A percentile compares a stretch with the other conserved stretches of the same genome.
phyloP scores from a whole-genome alignment of 352 stramenopile genomes.

The Peronospora destructor region DNA sequence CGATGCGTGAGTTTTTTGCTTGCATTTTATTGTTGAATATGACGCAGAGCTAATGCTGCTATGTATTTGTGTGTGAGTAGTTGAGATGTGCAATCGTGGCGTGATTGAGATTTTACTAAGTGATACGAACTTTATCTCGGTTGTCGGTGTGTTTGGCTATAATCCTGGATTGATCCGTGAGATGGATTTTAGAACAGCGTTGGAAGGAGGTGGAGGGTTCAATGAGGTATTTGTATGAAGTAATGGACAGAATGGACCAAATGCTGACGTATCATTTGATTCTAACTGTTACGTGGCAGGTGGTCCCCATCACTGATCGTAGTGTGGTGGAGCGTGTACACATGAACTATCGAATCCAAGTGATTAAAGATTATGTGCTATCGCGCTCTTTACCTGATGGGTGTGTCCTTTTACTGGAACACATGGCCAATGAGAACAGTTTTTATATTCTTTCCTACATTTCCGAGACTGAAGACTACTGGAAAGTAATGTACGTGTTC shows the following conservation, averaged over 20 bases:
- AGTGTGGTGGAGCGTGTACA: slow-evolving; percentile 64
- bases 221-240: slow-evolving; percentile 40
- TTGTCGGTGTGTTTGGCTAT: slow-evolving; percentile 74
- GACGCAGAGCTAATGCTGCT: neutral
- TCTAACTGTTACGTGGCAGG: slow-evolving; percentile 23
- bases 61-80: slow-evolving; percentile 21
- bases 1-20: slow-evolving; percentile 33
- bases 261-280: slow-evolving; percentile 1
- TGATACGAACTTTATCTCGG: slow-evolving; percentile 73
- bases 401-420: slow-evolving; percentile 69
- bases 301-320: slow-evolving; percentile 62
- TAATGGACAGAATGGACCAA: neutral
- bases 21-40: neutral
- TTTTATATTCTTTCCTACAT: slow-evolving; percentile 80
- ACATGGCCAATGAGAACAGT: slow-evolving; percentile 84
- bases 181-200: slow-evolving; percentile 63
- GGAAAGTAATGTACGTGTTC: slow-evolving; percentile 46
- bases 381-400: slow-evolving; percentile 69
- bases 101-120: slow-evolving; percentile 66
- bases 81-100: slow-evolving; percentile 64
- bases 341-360: slow-evolving; percentile 83
- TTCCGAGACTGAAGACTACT: slow-evolving; percentile 65
- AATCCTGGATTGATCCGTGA: slow-evolving; percentile 68
- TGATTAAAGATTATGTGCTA: slow-evolving; percentile 84
- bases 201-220: slow-evolving; percentile 57